Evolutionary conservation across 208 protist species (phyloP), one percentile per base, ranked within the genome.

Genomic region (Crithidia mellificae): DNA sequence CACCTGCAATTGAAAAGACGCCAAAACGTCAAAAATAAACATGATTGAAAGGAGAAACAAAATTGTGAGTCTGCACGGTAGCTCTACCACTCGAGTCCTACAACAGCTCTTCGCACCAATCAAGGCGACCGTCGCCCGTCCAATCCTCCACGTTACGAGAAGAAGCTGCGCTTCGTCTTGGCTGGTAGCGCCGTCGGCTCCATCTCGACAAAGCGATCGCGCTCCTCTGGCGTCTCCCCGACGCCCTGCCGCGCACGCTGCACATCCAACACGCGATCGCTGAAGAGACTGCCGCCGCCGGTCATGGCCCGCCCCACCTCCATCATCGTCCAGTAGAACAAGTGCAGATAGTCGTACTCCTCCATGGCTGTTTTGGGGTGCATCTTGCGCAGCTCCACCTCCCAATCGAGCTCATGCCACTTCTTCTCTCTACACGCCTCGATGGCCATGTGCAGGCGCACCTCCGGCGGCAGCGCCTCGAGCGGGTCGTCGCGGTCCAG

Each of bases 401-500:
- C 70, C 88, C 88, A 94, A 70, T 91, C 85, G 8, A 88, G 36
- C 34, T 59, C 32, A 53, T 81, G 66, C 88, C 84, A 91, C n/a
- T 76, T 72, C 61, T 73, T 81, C 46, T 57, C 39, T 6, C 83
- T 72, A 14, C 69, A 76, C 20, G 74, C 88, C n/a, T 94, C 83
- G 14, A 91, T 64, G 5, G 85, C 56, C 14, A 91, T 56, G 59
- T 83, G 85, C n/a, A 77, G 84, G 2, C 81, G 79, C 50, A 82
- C 83, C 41, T 62, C 67, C 15, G 59, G 58, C 22, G 88, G 85
- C 32, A 94, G 74, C 41, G 85, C 83, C 39, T 84, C 74, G 7
- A 90, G 79, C 12, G 88, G 88, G 70, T 94, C 88, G 25, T 87
- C 79, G 56, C 77, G 75, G 44, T 64, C 30, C n/a, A 89, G 56